phyloP scores from a whole-genome alignment of 495 filamentous ascomycete species.

The Pseudevernia furfuracea region DNA sequence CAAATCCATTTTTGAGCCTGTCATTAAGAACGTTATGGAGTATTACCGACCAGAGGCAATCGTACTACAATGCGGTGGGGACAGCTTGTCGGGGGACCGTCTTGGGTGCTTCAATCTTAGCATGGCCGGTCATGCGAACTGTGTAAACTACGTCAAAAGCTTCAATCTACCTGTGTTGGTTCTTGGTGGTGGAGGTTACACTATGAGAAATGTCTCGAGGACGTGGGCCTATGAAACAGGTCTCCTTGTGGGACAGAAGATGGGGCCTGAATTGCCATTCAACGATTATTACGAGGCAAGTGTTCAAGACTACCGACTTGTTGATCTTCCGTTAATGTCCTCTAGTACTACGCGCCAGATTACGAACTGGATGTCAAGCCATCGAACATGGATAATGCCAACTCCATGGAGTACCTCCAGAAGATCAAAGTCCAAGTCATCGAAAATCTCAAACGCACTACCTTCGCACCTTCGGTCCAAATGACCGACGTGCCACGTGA shows the following conservation, averaged over 20 bases:
- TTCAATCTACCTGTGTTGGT: constrained; percentile 89
- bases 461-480: constrained; percentile 85
- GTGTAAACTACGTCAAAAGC: constrained; percentile 87
- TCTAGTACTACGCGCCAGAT: constrained; percentile 92
- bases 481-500: constrained; percentile 89
- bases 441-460: constrained; percentile 84
- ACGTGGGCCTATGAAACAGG: constrained; percentile 98
- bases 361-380: constrained; percentile 91
- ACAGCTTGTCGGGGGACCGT: constrained; percentile 89
- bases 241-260: constrained; percentile 70
- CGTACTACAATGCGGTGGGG: constrained; percentile 93
- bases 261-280: constrained; percentile 78
- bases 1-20: constrained; percentile 91
- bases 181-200: constrained; percentile 93
- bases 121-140: constrained; percentile 96
- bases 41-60: constrained; percentile 92
- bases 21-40: constrained; percentile 89
- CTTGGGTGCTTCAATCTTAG: constrained; percentile 97
- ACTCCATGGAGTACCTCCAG: constrained; percentile 86
- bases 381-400: constrained; percentile 99
- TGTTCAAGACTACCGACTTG: background rate
- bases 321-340: constrained; percentile 28
- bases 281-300: constrained; percentile 97
- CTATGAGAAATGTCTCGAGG: constrained; percentile 95
- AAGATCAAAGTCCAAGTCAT: constrained; percentile 91